Base-by-base conservation (phyloP, 306 rosid genomes). In the Cicer pinnatifidum region DNA sequence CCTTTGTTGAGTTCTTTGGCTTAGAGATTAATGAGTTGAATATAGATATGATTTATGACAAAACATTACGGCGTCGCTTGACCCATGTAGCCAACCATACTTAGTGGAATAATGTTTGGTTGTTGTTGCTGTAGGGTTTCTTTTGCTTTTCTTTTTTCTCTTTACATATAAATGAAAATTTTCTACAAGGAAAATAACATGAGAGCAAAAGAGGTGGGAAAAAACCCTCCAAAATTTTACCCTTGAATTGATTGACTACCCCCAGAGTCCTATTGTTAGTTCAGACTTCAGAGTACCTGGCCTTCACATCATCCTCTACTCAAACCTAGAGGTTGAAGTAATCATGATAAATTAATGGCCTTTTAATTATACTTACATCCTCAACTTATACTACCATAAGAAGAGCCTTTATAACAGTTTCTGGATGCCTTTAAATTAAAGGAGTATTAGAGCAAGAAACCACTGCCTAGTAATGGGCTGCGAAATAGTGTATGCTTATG, bases 401-500 rank as follows among this genome's bases (percentile, higher is more conserved):
- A 41, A 13, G 53, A 54, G 47, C 3, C 53, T 23, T 41, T 11
- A 40, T 48, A 71, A 66, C 41, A 58, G 47, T 68, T 58, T 80
- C 20, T 67, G n/a, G 64, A 48, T 35, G 72, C 58, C 79, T 48
- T 69, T 20, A 72, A 66, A 58, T 44, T 19, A 65, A 56, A 44
- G 12, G 23, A 11, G 46, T 51, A 35, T 37, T 40, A 46, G 17
- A 78, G 70, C 69, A 75, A 66, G 39, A 67, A 76, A 72, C 46
- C 1, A 39, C 62, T 81, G 37, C 71, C 57, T 62, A 70, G 68
- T 52, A 56, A 35, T 58, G 41, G 10, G 67, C 61, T 53, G 61
- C 76, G 76, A 74, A 72, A 69, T 75, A 63, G 35, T 54, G 50
- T 23, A 23, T 39, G 40, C 39, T 67, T 46, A 17, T 17, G 75